Evolutionary conservation across 2,329 filamentous ascomycete genomes (phyloP).

Genomic region (Neospermospora avenae): DNA sequence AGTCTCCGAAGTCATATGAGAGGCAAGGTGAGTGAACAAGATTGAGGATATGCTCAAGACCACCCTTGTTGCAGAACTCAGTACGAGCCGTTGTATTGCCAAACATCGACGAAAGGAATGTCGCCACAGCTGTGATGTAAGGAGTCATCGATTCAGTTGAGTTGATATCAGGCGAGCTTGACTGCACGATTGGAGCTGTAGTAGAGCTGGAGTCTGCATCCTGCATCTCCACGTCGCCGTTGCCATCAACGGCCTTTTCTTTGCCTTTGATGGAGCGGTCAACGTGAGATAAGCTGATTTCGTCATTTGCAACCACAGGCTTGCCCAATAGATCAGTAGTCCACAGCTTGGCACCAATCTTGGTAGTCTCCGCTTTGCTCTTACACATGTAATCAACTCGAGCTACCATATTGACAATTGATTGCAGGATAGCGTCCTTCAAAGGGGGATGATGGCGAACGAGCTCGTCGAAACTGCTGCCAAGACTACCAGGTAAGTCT

Average conservation of each 20-base stretch:
- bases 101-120: slow-evolving; percentile 58
- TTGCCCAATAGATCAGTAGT: slow-evolving; percentile 56
- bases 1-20: slow-evolving; percentile 67
- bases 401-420: slow-evolving; percentile 85
- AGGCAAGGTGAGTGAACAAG: slow-evolving; percentile 80
- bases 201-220: slow-evolving; percentile 42
- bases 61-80: slow-evolving; percentile 73
- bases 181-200: not conserved
- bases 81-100: slow-evolving; percentile 31
- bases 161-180: slow-evolving; percentile 24
- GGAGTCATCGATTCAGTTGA: slow-evolving; percentile 31
- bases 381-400: slow-evolving; percentile 74
- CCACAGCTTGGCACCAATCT: slow-evolving; percentile 78
- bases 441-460: slow-evolving; percentile 88
- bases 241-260: slow-evolving; percentile 38
- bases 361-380: slow-evolving; percentile 62
- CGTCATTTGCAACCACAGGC: slow-evolving; percentile 52
- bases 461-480: slow-evolving; percentile 87
- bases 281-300: slow-evolving; percentile 26
- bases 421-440: slow-evolving; percentile 74
- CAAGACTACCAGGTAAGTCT: slow-evolving; percentile 70
- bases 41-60: slow-evolving; percentile 79
- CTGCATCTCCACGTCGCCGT: slow-evolving; percentile 65
- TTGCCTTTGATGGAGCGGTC: slow-evolving; percentile 40
- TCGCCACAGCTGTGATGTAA: slow-evolving; percentile 72